phyloP scores from a whole-genome alignment of 1,139 yeast genomes.

The Diutina siamensis region DNA sequence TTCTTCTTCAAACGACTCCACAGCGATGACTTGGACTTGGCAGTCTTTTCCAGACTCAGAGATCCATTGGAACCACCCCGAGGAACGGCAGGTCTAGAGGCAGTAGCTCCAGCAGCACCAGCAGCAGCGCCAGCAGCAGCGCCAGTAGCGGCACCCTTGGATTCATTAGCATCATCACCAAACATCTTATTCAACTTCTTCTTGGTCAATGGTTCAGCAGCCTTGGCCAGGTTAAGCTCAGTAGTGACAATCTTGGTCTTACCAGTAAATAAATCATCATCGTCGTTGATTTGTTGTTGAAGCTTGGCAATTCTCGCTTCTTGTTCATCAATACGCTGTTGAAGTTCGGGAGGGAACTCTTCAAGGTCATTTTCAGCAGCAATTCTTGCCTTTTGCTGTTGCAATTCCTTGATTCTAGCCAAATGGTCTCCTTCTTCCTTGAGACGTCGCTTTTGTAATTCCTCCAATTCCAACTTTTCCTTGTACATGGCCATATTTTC shows the following conservation, averaged over 20 bases:
- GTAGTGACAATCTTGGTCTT: not conserved
- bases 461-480: conserved; percentile 31
- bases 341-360: conserved; percentile 13
- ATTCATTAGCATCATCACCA: too few species aligned
- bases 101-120: too few species aligned
- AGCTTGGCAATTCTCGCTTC: conserved; percentile 19
- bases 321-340: conserved; percentile 24
- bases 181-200: not conserved
- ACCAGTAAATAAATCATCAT: conserved; percentile 15
- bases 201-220: not conserved
- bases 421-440: conserved; percentile 28
- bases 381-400: conserved; percentile 27
- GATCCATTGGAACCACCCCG: too few species aligned
- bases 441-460: conserved; percentile 23
- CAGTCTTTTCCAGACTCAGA: too few species aligned
- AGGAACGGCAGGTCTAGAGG: too few species aligned
- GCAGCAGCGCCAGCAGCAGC: too few species aligned
- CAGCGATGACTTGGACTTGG: not conserved
- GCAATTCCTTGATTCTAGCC: conserved; percentile 25
- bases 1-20: conserved; percentile 5
- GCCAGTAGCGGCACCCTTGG: too few species aligned
- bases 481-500: conserved; percentile 20
- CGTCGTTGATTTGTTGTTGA: conserved; percentile 21
- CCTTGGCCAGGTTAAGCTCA: not conserved
- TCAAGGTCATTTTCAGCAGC: conserved; percentile 18